Base-by-base conservation (phyloP, 768 basidiomycete species). In the Suillus subalutaceus region DNA sequence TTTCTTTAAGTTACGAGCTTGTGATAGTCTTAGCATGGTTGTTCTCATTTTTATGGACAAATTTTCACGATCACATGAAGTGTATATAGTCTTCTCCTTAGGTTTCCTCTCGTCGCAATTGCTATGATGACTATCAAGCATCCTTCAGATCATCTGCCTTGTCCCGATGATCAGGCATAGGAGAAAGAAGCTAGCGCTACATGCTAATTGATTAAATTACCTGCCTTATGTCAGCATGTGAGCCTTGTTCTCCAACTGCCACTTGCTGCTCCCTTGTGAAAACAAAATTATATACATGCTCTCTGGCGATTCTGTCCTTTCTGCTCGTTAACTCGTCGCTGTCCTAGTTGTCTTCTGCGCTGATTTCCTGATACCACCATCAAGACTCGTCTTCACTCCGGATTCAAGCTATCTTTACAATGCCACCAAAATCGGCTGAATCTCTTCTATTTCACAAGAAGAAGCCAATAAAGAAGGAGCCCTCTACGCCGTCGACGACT, bases 391-490 rank as follows among this genome's bases (percentile, higher is more conserved):
- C 38, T 40, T 61, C n/a, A 38, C 15, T 59, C 53, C 23, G 18
- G n/a, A 58, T 32, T 30, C 16, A 41, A 63, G 30, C 46, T 38
- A 7, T 44, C 12, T 57, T 44, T 32, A 38, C 46, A 38, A 77
- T 77, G 76, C 68, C 76, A n/a, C 69, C 70, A 50, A 78, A 72
- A 70, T 66, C 76, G 57, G 71, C 73, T 72, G 87, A 65, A 68
- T 84, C 66, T 35, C 84, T 91, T 68, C 89, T 90, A 64, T 89
- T 90, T 70, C 90, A 89, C 63, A 90, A 88, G 81, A 82, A 80
- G 69, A 74, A 81, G 32, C 74, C 75, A 80, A 46, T 63, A 78
- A 79, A 62, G 69, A 74, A 71, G 32, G 74, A 68, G 53, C 30
- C 62, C 12, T 67, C 72, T n/a, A 32, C 66, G 15, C 66, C 63